Percentiles rank a stretch among this genome's conserved stretches.
These are phyloP conservation scores for Solanum hybrid DNA, from an alignment of 305 asterid genomes.

Conservation along the genomic window DNA sequence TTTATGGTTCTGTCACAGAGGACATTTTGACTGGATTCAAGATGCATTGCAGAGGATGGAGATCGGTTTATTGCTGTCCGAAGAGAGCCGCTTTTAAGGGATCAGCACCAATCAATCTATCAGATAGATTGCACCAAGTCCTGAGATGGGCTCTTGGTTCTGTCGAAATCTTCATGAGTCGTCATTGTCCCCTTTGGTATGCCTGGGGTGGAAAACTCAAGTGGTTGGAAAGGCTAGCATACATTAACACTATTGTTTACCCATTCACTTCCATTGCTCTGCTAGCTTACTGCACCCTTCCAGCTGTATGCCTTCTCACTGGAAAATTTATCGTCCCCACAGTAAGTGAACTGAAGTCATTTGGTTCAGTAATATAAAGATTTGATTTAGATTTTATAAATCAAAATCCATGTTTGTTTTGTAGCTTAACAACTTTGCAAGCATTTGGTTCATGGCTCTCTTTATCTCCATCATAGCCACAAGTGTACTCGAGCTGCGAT, in stretches of 20 bases:
- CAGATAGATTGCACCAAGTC: constrained; percentile 79
- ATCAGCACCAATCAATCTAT: constrained; percentile 78
- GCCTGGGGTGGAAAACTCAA: constrained; percentile 69
- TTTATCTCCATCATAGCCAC: constrained; percentile 65
- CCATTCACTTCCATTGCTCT: constrained; percentile 82
- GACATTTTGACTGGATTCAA: constrained; percentile 79
- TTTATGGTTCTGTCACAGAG: constrained; percentile 73
- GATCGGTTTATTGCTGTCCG: constrained; percentile 64
- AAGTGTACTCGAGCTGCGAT: constrained; percentile 66
- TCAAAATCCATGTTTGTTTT: not conserved
- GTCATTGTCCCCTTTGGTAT: constrained; percentile 85
- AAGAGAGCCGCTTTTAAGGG: constrained; percentile 71
- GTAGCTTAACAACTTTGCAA: constrained; percentile 68
- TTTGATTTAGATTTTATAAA: not conserved
- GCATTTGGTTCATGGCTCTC: constrained; percentile 71
- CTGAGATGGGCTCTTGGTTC: constrained; percentile 91
- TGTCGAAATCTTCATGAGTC: constrained; percentile 71
- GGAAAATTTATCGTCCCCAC: constrained; percentile 79
- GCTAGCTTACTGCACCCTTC: constrained; percentile 68
- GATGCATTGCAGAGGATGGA: constrained; percentile 90
- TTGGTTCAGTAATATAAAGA: not conserved
- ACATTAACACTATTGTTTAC: constrained; percentile 64
- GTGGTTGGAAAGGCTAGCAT: constrained; percentile 65
- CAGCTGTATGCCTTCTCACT: constrained; percentile 78
- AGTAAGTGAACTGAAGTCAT: constrained; percentile 29